phyloP scores from a whole-genome alignment of 768 basidiomycete genomes.

The Tylopilus subfusipes region DNA sequence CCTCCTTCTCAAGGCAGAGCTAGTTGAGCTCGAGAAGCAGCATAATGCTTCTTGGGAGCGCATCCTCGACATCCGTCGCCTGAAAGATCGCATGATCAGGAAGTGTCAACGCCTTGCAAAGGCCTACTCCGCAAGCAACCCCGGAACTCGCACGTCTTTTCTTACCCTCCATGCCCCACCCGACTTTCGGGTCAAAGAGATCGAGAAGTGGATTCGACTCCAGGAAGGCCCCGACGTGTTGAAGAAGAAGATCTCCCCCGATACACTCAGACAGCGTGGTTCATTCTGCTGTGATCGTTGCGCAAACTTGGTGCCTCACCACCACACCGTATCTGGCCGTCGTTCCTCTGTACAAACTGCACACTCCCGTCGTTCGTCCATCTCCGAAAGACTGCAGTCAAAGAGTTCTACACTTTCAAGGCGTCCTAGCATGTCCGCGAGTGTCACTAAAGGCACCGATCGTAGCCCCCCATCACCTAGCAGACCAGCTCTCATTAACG shows the following conservation, averaged over 20 bases:
- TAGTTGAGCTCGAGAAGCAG: conserved; percentile 56
- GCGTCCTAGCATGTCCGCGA: conserved; percentile 16
- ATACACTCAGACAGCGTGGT: conserved; percentile 24
- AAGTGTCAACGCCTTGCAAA: conserved; percentile 68
- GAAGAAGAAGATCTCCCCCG: conserved; percentile 19
- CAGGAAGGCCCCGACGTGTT: conserved; percentile 34
- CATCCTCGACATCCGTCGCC: conserved; percentile 67
- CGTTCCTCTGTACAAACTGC: conserved; percentile 26
- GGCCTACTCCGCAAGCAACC: conserved; percentile 36
- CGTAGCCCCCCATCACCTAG: conserved; percentile 10
- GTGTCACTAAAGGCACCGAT: background rate
- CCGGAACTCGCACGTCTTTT: conserved; percentile 46
- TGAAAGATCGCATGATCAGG: conserved; percentile 81
- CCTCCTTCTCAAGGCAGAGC: conserved; percentile 61
- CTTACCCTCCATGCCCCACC: conserved; percentile 64
- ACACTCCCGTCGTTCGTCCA: conserved; percentile 26
- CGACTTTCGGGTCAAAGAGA: conserved; percentile 73
- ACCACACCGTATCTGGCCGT: conserved; percentile 27
- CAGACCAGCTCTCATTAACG: conserved; percentile 11
- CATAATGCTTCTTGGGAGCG: conserved; percentile 59
- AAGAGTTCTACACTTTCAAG: conserved; percentile 15
- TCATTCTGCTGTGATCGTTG: conserved; percentile 35
- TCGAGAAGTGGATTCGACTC: conserved; percentile 72
- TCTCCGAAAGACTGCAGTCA: conserved; percentile 17
- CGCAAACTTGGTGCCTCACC: conserved; percentile 32